Evolutionary conservation across 768 basidiomycete genomes (phyloP).

Genomic region (Russula olivacea): DNA sequence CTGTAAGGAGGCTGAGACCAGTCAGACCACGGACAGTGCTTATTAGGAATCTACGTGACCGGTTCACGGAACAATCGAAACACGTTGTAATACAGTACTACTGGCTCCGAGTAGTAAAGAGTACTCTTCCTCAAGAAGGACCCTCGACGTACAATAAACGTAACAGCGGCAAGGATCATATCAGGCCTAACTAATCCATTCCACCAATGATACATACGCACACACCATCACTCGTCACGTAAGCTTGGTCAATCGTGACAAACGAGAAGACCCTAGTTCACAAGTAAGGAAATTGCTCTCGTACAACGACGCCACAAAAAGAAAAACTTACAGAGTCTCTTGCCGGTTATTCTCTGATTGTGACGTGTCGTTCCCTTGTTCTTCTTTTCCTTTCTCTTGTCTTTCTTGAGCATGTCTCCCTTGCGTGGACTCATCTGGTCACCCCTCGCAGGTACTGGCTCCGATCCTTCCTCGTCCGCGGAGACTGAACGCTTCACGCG

Average conservation of each 20-base stretch:
- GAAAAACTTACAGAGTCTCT: slow-evolving; percentile 4
- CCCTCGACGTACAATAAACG: background rate
- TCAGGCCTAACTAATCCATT: background rate
- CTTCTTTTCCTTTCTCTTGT: background rate
- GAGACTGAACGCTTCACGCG: background rate
- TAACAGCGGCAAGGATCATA: background rate
- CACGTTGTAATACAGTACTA: too few species aligned
- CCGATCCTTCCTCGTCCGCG: background rate
- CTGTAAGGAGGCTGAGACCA: background rate
- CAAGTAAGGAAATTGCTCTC: background rate
- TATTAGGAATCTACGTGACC: background rate
- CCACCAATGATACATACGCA: background rate
- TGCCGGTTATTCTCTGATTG: background rate
- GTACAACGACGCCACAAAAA: background rate
- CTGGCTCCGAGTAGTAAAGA: background rate
- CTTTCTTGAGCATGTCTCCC: background rate
- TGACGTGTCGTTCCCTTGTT: background rate
- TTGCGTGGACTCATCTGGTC: background rate
- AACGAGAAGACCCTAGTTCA: slow-evolving; percentile 11
- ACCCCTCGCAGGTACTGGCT: background rate
- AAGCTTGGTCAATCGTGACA: background rate
- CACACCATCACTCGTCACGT: background rate
- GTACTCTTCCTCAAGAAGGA: background rate
- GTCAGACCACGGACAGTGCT: background rate
- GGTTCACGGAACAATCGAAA: background rate